Conservation (phyloP, 225 moss, liverwort and hornwort genomes). For the Thuidium tamariscinum region DNA sequence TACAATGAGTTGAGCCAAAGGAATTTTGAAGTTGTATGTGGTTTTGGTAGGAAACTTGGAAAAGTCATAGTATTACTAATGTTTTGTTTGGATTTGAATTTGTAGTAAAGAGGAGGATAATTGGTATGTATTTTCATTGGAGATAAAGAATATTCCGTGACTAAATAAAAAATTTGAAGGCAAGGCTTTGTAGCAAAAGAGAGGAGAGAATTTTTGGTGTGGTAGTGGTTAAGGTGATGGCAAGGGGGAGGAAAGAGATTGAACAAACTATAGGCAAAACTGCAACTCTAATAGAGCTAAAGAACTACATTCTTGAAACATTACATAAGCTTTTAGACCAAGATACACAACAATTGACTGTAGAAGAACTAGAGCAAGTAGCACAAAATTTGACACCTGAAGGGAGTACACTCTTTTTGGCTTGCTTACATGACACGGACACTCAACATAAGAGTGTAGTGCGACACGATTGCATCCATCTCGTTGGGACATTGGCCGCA, state of each 20-base stretch:
- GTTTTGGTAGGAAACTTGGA: background rate
- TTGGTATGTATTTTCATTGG: background rate
- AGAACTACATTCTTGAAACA: slow-evolving; percentile 59
- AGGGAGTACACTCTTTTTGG: slow-evolving; percentile 60
- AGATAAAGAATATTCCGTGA: background rate
- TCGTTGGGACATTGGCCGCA: slow-evolving; percentile 54
- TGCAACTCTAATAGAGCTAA: slow-evolving; percentile 52
- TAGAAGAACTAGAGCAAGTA: slow-evolving; percentile 73
- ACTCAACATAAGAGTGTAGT: slow-evolving; percentile 80
- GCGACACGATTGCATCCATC: slow-evolving; percentile 59
- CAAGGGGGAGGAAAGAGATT: background rate
- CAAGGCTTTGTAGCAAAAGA: background rate
- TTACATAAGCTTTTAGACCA: slow-evolving; percentile 73
- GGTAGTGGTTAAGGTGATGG: background rate
- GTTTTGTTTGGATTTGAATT: background rate
- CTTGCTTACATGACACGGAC: slow-evolving; percentile 76
- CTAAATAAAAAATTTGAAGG: background rate
- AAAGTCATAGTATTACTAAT: background rate
- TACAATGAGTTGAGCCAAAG: background rate
- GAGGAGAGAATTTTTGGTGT: background rate
- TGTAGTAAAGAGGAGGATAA: background rate
- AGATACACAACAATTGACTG: slow-evolving; percentile 81
- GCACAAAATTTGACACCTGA: slow-evolving; percentile 47
- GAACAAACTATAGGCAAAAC: background rate
- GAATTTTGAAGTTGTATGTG: background rate